Conservation (phyloP, 2,329 filamentous ascomycete species). For the Bipolaris victoriae region DNA sequence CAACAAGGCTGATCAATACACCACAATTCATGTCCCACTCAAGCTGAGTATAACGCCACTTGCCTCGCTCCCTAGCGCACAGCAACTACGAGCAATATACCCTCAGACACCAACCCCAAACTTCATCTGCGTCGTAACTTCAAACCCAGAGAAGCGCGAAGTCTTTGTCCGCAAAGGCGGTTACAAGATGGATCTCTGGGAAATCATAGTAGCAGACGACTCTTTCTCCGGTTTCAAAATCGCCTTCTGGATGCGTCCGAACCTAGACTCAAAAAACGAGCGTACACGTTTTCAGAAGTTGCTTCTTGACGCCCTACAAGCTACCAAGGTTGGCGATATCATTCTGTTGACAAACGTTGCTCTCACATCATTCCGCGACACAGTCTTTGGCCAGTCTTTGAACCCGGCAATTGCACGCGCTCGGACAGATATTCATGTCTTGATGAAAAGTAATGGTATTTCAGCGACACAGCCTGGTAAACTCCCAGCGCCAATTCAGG, state of each 20-base stretch:
- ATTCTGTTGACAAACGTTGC: conserved; percentile 81
- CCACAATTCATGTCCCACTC: conserved; percentile 22
- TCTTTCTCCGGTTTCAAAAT: conserved; percentile 80
- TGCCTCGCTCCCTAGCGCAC: conserved; percentile 71
- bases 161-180: conserved; percentile 71
- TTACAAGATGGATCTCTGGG: conserved; percentile 52
- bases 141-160: conserved; percentile 69
- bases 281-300: conserved; percentile 29
- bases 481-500: conserved; percentile 58
- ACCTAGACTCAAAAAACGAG: conserved; percentile 19
- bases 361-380: conserved; percentile 73
- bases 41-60: conserved; percentile 64
- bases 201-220: conserved; percentile 73
- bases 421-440: conserved; percentile 66
- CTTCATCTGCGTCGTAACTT: conserved; percentile 79
- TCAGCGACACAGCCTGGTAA: conserved; percentile 55
- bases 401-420: conserved; percentile 73
- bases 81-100: conserved; percentile 68
- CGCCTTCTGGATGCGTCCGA: conserved; percentile 76
- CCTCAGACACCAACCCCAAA: conserved; percentile 85
- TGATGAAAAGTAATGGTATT: conserved; percentile 63
- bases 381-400: conserved; percentile 85
- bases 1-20: conserved; percentile 20
- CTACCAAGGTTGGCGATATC: conserved; percentile 73
- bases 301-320: conserved; percentile 52